phyloP scores from a whole-genome alignment of 345 rosid species.

The Gossypium anomalum region DNA sequence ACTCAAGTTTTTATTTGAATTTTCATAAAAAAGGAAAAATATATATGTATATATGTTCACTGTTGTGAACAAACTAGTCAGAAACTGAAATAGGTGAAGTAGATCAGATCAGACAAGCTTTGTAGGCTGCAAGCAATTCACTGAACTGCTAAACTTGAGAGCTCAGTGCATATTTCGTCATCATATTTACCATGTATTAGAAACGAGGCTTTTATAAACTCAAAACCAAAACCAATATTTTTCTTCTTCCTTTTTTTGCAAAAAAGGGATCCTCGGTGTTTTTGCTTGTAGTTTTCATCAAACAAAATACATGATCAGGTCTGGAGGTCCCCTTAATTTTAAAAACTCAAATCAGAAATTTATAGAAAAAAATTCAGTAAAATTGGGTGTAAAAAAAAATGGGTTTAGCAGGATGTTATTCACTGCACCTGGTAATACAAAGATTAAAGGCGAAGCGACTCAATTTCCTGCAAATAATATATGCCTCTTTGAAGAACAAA shows the following conservation, averaged over 20 bases:
- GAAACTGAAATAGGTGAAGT: background rate
- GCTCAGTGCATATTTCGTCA: slow-evolving; percentile 47
- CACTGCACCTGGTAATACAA: slow-evolving; percentile 31
- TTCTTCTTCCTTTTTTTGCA: no score
- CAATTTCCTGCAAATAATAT: slow-evolving; percentile 41
- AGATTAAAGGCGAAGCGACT: slow-evolving; percentile 35
- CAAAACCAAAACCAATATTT: no score
- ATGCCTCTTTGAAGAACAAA: slow-evolving; percentile 21
- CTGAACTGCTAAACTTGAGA: slow-evolving; percentile 30
- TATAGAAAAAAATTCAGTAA: no score
- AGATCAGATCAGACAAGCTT: slow-evolving; percentile 32
- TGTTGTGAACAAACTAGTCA: no score
- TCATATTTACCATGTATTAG: no score
- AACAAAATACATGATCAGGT: slow-evolving; percentile 33
- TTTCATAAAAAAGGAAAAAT: no score
- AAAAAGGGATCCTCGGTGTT: slow-evolving; percentile 33
- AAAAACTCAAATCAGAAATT: background rate
- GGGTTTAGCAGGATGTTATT: slow-evolving; percentile 37
- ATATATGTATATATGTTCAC: no score
- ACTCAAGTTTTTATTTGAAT: no score
- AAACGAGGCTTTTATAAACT: background rate
- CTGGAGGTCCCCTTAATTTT: slow-evolving; percentile 33
- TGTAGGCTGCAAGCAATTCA: slow-evolving; percentile 40
- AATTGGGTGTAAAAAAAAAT: fast-evolving
- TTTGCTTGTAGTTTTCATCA: slow-evolving; percentile 41